Percentiles rank a stretch among this genome's conserved stretches.
These are phyloP conservation scores for Lecanicillium sp. DNA, from an alignment of 2,329 filamentous ascomycete genomes.

Conservation along the genomic window DNA sequence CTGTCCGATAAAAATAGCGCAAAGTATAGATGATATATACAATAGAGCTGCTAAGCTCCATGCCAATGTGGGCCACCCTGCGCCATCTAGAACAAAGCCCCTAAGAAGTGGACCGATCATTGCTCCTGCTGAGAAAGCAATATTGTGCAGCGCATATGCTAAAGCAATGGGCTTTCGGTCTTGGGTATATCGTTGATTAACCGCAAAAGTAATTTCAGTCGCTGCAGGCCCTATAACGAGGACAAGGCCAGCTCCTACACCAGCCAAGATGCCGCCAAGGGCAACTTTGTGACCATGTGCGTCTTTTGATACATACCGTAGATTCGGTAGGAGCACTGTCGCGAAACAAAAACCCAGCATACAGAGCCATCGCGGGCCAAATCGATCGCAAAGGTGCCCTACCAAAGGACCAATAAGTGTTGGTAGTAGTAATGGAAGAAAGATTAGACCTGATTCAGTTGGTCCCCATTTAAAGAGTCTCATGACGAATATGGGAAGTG, in stretches of 20 bases:
- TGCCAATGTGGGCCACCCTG: constrained; percentile 1
- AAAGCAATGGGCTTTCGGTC: not conserved
- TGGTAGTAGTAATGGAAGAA: not conserved
- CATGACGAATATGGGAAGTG: not conserved
- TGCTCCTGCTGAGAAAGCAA: not conserved
- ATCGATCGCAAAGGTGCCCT: not conserved
- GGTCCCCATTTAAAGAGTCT: not conserved
- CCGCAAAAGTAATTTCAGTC: not conserved
- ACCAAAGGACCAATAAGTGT: not conserved
- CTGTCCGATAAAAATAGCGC: too few species aligned
- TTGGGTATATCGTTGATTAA: not conserved
- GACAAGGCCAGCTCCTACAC: not conserved
- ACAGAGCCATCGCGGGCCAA: not conserved
- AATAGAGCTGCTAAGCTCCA: not conserved
- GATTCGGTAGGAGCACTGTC: not conserved
- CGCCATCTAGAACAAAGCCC: not conserved
- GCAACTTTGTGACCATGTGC: not conserved
- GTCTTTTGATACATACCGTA: not conserved
- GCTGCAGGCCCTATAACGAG: not conserved
- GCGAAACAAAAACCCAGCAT: not conserved
- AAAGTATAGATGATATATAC: too few species aligned
- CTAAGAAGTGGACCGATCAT: not conserved
- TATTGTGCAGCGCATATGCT: not conserved
- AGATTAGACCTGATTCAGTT: not conserved
- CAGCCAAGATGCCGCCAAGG: not conserved